Conservation (phyloP, 495 filamentous ascomycete species). For the Apodospora peruviana region DNA sequence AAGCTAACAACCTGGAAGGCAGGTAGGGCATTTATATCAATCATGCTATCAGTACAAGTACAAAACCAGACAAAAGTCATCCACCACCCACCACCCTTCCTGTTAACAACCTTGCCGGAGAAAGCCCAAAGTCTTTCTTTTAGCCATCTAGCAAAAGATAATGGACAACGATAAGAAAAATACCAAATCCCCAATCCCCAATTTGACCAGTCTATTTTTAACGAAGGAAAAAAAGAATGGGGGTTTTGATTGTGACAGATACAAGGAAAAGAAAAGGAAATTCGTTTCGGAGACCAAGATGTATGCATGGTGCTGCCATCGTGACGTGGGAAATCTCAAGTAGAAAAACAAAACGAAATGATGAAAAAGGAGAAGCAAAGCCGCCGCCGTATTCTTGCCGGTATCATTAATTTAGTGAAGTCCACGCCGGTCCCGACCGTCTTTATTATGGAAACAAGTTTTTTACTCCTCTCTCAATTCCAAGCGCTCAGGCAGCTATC, state of each 20-base stretch:
- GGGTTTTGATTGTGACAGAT: not conserved
- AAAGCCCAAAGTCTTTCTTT: no score
- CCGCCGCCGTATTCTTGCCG: constrained; percentile 7
- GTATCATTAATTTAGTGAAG: constrained; percentile 21
- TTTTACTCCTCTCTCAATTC: not conserved
- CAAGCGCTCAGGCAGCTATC: no score
- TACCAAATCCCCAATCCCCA: not conserved
- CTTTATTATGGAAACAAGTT: constrained; percentile 18
- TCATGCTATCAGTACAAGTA: no score
- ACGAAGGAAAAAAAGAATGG: not conserved
- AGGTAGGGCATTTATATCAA: no score
- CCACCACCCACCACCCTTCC: no score
- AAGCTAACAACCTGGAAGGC: not conserved
- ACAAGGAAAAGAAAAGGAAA: constrained; percentile 1
- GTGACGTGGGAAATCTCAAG: not conserved
- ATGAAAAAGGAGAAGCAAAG: constrained; percentile 11
- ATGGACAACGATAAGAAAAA: not conserved
- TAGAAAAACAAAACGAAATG: constrained; percentile 2
- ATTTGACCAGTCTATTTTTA: not conserved
- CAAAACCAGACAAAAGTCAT: no score
- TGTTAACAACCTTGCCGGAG: no score
- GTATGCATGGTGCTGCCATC: not conserved
- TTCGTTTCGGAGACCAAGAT: not conserved
- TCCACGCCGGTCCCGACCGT: constrained; percentile 21
- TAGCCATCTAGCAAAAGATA: no score